These are phyloP conservation scores for Xylaria scruposa DNA, from an alignment of 495 filamentous ascomycete genomes.

Conservation along the genomic window DNA sequence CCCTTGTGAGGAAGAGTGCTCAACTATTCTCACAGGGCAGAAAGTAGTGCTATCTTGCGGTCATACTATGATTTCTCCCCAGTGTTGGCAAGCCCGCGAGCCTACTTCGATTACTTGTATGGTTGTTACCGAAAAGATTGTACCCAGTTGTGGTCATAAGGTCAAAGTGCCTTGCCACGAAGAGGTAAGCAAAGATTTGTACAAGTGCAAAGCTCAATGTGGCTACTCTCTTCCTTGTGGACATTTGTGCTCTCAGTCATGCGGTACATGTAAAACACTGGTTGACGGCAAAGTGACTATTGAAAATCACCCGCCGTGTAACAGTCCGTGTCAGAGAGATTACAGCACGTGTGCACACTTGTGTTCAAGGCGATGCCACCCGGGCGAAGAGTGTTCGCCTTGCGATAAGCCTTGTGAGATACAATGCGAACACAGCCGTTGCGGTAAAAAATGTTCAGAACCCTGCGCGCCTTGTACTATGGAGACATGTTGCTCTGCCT, in stretches of 20 bases:
- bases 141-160: not conserved
- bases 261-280: not conserved
- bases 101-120: not conserved
- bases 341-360: slow-evolving; percentile 46
- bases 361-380: slow-evolving; percentile 55
- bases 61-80: not conserved
- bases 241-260: not conserved
- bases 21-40: slow-evolving; percentile 40
- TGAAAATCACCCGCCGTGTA: not conserved
- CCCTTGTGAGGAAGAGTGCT: slow-evolving; percentile 56
- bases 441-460: slow-evolving; percentile 61
- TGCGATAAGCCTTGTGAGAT: slow-evolving; percentile 64
- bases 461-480: slow-evolving; percentile 69
- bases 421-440: slow-evolving; percentile 64
- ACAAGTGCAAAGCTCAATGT: not conserved
- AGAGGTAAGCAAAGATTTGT: not conserved
- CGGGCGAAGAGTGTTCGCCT: slow-evolving; percentile 55
- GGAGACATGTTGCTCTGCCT: slow-evolving; percentile 58
- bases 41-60: slow-evolving; percentile 12
- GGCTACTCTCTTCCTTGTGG: not conserved
- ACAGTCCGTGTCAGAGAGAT: not conserved
- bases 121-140: not conserved
- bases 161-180: slow-evolving; percentile 6
- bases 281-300: slow-evolving; percentile 2
- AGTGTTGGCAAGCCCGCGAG: slow-evolving; percentile 1